Conservation (phyloP, 306 rosid species). For the Trifolium fragiferum region DNA sequence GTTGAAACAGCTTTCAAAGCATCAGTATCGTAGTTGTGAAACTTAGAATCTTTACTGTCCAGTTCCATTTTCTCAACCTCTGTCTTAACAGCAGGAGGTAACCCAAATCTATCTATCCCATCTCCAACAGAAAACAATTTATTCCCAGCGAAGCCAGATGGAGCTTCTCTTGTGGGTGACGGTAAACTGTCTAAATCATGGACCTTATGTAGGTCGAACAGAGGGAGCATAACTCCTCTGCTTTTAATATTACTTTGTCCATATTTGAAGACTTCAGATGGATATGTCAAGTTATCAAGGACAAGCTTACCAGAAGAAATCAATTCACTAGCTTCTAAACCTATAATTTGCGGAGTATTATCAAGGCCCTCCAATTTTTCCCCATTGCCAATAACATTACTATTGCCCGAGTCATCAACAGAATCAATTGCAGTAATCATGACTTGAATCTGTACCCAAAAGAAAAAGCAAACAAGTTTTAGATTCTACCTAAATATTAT, state of each 20-base stretch:
- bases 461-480: conserved; percentile 34
- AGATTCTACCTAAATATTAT: conserved; percentile 40
- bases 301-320: conserved; percentile 52
- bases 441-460: conserved; percentile 61
- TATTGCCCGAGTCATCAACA: conserved; percentile 32
- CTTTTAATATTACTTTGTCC: conserved; percentile 62
- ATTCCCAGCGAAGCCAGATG: conserved; percentile 56
- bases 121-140: conserved; percentile 52
- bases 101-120: conserved; percentile 45
- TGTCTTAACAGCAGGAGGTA: conserved; percentile 45
- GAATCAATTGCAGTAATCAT: conserved; percentile 55
- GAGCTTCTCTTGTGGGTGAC: conserved; percentile 85
- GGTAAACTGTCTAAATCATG: conserved; percentile 96
- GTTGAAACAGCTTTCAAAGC: conserved; percentile 87
- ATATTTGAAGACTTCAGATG: conserved; percentile 47
- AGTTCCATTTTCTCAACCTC: conserved; percentile 51
- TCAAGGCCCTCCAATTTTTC: conserved; percentile 42
- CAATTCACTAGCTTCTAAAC: conserved; percentile 42
- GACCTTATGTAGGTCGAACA: conserved; percentile 94
- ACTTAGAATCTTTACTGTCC: conserved; percentile 52
- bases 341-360: conserved; percentile 41
- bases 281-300: conserved; percentile 33
- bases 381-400: conserved; percentile 41
- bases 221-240: conserved; percentile 74
- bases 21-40: conserved; percentile 79